Evolutionary conservation across 177 flowering plant genomes (phyloP), one percentile per base, ranked within the genome.

Genomic region (Vitis hybrid): DNA sequence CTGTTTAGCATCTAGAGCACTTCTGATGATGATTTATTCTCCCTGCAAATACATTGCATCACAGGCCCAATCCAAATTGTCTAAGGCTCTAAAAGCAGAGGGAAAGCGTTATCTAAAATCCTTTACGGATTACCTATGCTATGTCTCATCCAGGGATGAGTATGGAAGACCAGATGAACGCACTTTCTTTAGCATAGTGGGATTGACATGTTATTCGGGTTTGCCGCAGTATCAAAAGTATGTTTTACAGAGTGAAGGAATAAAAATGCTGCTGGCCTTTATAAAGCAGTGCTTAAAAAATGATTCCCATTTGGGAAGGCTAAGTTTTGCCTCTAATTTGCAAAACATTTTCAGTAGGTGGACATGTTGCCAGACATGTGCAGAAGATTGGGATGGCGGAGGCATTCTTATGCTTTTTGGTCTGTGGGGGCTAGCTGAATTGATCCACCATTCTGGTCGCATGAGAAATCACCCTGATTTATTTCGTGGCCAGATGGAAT

Each of bases 1-100:
- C 66, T 6, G 46, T 35, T 79, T 94, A 70, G 89, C 85, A 66
- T 74, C 78, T 67, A 83, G 89, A 74, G 91, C 91, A 59, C 86
- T 85, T 74, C 70, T 87, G 49, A 66, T 91, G 84, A 83, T 94
- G 93, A 76, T 92, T 56, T 83, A 78, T 80, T 94, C 97, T 56
- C 88, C 91, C 6, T 83, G 87, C 83, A 83, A 84, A 67, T 85
- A 79, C 35, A 79, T 94, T 77, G 74, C 89, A 35, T 80, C 89
- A 48, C 77, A 70, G 64, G 71, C 91, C 9, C 84, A 80, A 65
- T 60, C 57, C 19, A 62, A 81, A 55, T 75, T 94, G 16, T 81
- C 76, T 12, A 81, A 81, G 68, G 18, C 84, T 59, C 74, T 85
- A 19, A 71, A 71, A 67, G 72, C 81, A 55, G 68, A 76, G 65